Evolutionary conservation across 371 early-diverging fungal genomes (phyloP), one percentile per base, ranked within the genome.

Genomic region (Basidiobolus heterosporus): DNA sequence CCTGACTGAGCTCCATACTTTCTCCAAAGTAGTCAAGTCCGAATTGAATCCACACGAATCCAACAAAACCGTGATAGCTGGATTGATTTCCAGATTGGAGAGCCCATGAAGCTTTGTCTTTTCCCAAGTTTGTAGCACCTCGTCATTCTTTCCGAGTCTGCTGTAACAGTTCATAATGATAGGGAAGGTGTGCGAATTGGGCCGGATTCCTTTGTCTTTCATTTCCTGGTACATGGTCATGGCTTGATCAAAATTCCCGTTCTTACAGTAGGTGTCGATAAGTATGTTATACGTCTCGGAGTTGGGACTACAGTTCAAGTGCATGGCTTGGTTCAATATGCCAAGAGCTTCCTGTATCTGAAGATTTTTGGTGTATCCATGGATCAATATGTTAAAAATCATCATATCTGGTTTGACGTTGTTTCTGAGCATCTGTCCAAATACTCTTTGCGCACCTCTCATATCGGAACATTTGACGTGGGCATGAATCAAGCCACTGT

Each of bases 141-240:
- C 41, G 1, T 18, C 14, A 41, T 38, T 23, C 15, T 46, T 41
- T 6, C 46, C 46, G 15, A 41, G 19, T 16, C 18, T 19, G 19
- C 19, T 41, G 38, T 45, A 51, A 21, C 46, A 45, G 46, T 51
- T 51, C 15, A 51, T 45, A 14, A 51, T 15, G 8, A 46, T 40
- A 3, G 45, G 41, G 35, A 46, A 51, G 15, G 36, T 17, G 14
- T 40, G 24, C 15, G 19, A 7, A 21, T 45, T 38, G 20, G 44
- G 41, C 5, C 8, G 21, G 15, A 46, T 46, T 24, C 46, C 41
- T 9, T 15, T 13, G 5, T 17, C 41, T 14, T 36, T 17, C 51
- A 51, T 51, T 11, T 38, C 37, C 21, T 30, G 36, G 11, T 46
- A 20, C 11, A 36, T 15, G 3, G 20, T 5, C 16, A 46, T 16